phyloP scores from a whole-genome alignment of 2,329 filamentous ascomycete genomes.

The Gaeumannomyces tritici region DNA sequence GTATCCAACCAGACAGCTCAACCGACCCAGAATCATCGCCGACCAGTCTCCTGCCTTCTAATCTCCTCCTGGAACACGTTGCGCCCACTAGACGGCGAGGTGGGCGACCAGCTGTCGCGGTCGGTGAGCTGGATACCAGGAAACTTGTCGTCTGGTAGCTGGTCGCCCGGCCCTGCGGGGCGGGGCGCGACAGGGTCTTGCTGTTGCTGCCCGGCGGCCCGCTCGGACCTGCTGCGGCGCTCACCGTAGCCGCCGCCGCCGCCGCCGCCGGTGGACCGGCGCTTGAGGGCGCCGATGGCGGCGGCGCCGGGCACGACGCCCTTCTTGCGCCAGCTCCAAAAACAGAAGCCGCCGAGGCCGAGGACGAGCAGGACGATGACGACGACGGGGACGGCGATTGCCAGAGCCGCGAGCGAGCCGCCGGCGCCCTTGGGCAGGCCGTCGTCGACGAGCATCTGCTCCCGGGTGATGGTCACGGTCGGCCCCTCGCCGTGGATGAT shows the following conservation, averaged over 20 bases:
- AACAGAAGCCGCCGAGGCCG: slow-evolving; percentile 10
- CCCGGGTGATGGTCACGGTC: slow-evolving; percentile 13
- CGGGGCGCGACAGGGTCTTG: background rate
- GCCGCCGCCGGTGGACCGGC: too few species aligned
- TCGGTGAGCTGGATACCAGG: slow-evolving; percentile 19
- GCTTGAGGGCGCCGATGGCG: slow-evolving; percentile 3
- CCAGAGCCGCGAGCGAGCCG: slow-evolving; percentile 5
- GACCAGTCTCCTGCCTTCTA: slow-evolving; percentile 18
- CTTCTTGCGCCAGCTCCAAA: slow-evolving; percentile 15
- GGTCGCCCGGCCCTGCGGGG: background rate
- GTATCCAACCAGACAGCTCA: background rate
- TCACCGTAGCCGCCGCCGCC: slow-evolving; percentile 18
- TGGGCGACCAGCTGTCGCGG: slow-evolving; percentile 20
- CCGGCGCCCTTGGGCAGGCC: background rate
- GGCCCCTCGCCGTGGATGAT: slow-evolving; percentile 13
- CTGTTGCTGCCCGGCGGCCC: slow-evolving; percentile 7
- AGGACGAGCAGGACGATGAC: slow-evolving; percentile 15
- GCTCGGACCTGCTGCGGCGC: slow-evolving; percentile 13
- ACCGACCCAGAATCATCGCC: background rate
- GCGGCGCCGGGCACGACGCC: slow-evolving; percentile 11
- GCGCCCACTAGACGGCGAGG: slow-evolving; percentile 8
- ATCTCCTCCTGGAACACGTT: slow-evolving; percentile 29
- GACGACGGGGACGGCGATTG: slow-evolving; percentile 16
- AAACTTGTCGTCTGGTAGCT: slow-evolving; percentile 5
- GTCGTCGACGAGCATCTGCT: background rate